Percentiles rank a stretch among this genome's conserved stretches.
phyloP scores from a whole-genome alignment of 1,139 yeast genomes.

The Blastobotrys persicus region DNA sequence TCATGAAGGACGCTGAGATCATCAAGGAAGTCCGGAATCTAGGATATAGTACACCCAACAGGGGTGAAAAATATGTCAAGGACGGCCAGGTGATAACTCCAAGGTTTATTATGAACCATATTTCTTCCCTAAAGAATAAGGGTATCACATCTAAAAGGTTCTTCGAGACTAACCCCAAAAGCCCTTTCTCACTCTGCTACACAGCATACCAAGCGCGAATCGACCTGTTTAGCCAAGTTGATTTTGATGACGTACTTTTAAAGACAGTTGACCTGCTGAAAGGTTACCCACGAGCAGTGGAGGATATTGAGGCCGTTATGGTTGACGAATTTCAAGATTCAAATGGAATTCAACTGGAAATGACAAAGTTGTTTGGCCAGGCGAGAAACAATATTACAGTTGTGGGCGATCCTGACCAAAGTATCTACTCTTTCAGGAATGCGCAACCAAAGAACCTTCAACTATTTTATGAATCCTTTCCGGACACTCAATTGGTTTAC shows the following conservation, averaged over 20 bases:
- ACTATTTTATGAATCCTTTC: slow-evolving; percentile 53
- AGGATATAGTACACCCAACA: slow-evolving; percentile 2
- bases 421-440: slow-evolving; percentile 84
- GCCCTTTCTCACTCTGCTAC: slow-evolving; percentile 13
- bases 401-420: slow-evolving; percentile 96
- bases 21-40: neutral
- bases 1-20: slow-evolving; percentile 7
- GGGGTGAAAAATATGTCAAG: neutral
- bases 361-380: slow-evolving; percentile 59
- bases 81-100: neutral
- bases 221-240: slow-evolving; percentile 47
- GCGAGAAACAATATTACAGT: slow-evolving; percentile 60
- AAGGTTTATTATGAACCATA: neutral
- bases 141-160: slow-evolving; percentile 9
- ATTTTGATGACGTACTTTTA: slow-evolving; percentile 81
- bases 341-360: slow-evolving; percentile 66
- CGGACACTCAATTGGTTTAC: slow-evolving; percentile 40
- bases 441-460: slow-evolving; percentile 71
- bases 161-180: neutral
- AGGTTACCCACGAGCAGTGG: slow-evolving; percentile 46
- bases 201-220: slow-evolving; percentile 51
- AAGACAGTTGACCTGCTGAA: slow-evolving; percentile 52
- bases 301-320: slow-evolving; percentile 62
- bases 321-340: slow-evolving; percentile 97
- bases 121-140: slow-evolving; percentile 16